Evolutionary conservation across 306 rosid genomes (phyloP).

Genomic region (Quercus suber): DNA sequence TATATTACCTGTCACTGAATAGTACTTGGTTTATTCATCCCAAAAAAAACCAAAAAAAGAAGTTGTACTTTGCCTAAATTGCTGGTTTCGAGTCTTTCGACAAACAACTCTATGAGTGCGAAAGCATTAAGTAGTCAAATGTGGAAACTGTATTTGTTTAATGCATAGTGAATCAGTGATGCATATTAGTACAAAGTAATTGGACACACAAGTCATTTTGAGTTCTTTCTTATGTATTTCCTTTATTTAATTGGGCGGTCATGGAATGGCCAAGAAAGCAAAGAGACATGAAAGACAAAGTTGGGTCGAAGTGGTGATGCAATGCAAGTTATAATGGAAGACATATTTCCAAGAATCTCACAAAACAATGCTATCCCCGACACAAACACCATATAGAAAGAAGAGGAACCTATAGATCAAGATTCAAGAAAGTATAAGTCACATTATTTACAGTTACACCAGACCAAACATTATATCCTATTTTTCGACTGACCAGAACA

Average conservation of each 20-base stretch:
- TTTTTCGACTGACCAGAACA: too few species aligned
- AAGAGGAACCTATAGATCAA: too few species aligned
- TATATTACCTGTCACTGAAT: neutral
- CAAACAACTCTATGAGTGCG: too few species aligned
- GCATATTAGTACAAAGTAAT: neutral
- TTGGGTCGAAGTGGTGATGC: neutral
- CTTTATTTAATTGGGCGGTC: neutral
- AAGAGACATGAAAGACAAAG: conserved; percentile 3
- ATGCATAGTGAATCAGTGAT: too few species aligned
- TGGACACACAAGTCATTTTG: neutral
- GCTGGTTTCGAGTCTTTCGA: too few species aligned
- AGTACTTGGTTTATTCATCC: neutral
- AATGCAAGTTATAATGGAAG: neutral
- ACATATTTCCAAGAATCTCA: neutral
- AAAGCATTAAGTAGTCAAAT: neutral
- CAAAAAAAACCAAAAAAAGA: too few species aligned
- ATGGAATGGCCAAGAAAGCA: neutral
- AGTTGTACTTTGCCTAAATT: too few species aligned
- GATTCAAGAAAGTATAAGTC: too few species aligned
- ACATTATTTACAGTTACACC: too few species aligned
- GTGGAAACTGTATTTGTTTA: neutral
- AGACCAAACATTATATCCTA: too few species aligned
- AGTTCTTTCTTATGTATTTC: too few species aligned
- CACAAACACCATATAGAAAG: neutral
- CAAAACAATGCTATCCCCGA: conserved; percentile 10